phyloP scores from a whole-genome alignment of 805 yeast species.

The Jamesozyma rosinii region DNA sequence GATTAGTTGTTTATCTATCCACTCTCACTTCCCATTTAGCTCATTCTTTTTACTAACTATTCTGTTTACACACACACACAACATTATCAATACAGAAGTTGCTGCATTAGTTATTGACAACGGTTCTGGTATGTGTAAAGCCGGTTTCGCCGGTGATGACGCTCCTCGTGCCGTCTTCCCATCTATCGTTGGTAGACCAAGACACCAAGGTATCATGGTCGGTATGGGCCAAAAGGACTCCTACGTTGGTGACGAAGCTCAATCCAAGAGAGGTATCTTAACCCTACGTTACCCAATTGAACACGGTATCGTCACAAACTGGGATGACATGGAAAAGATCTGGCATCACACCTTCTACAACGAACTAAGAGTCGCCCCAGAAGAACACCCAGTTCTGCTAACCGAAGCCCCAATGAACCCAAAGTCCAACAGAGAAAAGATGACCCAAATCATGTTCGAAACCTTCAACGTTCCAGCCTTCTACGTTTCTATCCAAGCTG shows the following conservation, averaged over 20 bases:
- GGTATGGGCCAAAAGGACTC: constrained; percentile 99
- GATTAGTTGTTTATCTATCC: too few species aligned
- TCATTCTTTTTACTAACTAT: too few species aligned
- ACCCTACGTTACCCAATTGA: constrained; percentile 98
- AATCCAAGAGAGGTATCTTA: constrained; percentile 99
- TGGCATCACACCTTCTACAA: constrained; percentile 99
- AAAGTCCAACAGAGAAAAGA: constrained; percentile 98
- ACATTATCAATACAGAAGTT: constrained; percentile 23
- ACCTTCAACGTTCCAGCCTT: constrained; percentile 99
- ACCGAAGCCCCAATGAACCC: constrained; percentile 99
- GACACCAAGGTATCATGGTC: constrained; percentile 99
- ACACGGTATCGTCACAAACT: constrained; percentile 99
- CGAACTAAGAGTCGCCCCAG: constrained; percentile 99
- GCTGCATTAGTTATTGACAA: constrained; percentile 79
- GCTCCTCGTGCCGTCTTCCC: constrained; percentile 99
- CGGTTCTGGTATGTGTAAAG: constrained; percentile 99
- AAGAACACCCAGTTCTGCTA: constrained; percentile 97
- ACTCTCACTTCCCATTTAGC: too few species aligned
- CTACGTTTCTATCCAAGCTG: constrained; percentile 98
- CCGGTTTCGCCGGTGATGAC: constrained; percentile 99
- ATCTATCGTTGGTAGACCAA: constrained; percentile 99
- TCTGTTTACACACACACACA: too few species aligned
- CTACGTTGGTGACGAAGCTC: constrained; percentile 99
- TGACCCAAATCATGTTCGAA: constrained; percentile 98
- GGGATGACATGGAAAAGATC: constrained; percentile 99